Conservation (phyloP, 2,329 filamentous ascomycete species). For the Ceratocystis albifundus region DNA sequence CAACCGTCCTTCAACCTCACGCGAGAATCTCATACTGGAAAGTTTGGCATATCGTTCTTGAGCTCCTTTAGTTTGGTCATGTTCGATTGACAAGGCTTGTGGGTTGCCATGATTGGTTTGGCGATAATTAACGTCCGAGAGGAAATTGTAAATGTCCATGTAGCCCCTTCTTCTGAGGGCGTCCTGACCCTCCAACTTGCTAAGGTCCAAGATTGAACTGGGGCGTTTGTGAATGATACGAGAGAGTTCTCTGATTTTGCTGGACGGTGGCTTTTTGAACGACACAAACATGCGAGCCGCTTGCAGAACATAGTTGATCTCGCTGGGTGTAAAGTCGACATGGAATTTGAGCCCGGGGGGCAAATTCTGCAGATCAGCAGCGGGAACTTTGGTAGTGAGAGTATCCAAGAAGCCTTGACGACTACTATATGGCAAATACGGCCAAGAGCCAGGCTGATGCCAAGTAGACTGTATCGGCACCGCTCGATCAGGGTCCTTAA, state of each 20-base stretch:
- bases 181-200: slow-evolving; percentile 23
- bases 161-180: slow-evolving; percentile 26
- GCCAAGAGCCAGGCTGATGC: background rate
- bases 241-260: slow-evolving; percentile 24
- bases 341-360: slow-evolving; percentile 27
- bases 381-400: background rate
- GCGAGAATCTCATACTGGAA: slow-evolving; percentile 36
- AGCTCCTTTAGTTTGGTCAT: slow-evolving; percentile 24
- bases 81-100: slow-evolving; percentile 24
- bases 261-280: slow-evolving; percentile 15
- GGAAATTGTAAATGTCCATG: slow-evolving; percentile 31
- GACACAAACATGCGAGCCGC: slow-evolving; percentile 19
- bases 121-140: slow-evolving; percentile 31
- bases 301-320: slow-evolving; percentile 28
- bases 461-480: background rate
- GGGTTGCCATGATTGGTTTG: slow-evolving; percentile 25
- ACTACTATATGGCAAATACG: slow-evolving; percentile 9
- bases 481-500: background rate
- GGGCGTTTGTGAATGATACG: slow-evolving; percentile 23
- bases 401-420: slow-evolving; percentile 1
- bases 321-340: slow-evolving; percentile 37
- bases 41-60: slow-evolving; percentile 29
- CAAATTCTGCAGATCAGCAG: background rate
- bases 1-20: slow-evolving; percentile 39
- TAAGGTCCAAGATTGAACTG: slow-evolving; percentile 19